Evolutionary conservation across 495 filamentous ascomycete species (phyloP).

Genomic region (Podospora pseudoanserina): DNA sequence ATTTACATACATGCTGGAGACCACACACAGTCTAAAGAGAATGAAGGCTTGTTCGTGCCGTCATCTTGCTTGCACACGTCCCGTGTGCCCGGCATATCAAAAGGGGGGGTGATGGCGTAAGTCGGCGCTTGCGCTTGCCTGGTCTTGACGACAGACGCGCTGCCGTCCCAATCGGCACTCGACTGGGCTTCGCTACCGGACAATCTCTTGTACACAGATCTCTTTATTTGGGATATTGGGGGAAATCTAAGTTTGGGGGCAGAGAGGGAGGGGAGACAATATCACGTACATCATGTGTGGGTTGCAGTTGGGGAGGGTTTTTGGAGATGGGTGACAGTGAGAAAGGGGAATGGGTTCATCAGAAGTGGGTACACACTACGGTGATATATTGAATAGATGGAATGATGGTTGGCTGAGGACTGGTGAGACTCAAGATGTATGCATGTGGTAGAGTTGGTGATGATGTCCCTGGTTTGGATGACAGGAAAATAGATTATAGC

Average conservation of each 20-base stretch:
- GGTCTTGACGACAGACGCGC: neutral
- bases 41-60: neutral
- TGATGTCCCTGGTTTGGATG: neutral
- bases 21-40: neutral
- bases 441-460: conserved; percentile 1
- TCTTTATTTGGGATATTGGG: neutral
- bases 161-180: neutral
- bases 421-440: neutral
- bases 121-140: neutral
- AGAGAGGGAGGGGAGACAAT: conserved; percentile 1
- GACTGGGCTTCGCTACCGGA: neutral
- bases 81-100: neutral
- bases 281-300: neutral
- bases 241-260: neutral
- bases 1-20: neutral
- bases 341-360: neutral
- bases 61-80: neutral
- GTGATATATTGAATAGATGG: conserved; percentile 1
- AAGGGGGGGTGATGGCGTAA: neutral
- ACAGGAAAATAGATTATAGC: neutral
- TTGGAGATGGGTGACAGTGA: neutral
- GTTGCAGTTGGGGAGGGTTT: neutral
- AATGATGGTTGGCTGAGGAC: neutral
- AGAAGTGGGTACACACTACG: neutral
- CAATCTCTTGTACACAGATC: neutral